These are phyloP conservation scores for Colletotrichum sp. DNA, from an alignment of 2,329 filamentous ascomycete species.

Conservation along the genomic window DNA sequence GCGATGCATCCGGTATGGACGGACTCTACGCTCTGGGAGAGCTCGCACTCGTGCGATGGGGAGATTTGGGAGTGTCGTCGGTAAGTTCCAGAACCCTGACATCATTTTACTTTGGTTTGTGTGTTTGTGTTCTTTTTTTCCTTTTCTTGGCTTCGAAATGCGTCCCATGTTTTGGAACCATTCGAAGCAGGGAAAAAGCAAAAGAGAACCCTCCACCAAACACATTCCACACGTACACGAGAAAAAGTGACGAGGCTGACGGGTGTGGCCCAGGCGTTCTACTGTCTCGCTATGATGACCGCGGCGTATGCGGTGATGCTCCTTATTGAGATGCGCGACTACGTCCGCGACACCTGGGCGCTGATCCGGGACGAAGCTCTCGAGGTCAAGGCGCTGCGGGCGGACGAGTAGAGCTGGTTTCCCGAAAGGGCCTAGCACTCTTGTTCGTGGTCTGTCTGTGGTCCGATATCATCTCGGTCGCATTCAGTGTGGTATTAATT, in stretches of 20 bases:
- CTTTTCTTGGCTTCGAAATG: not conserved
- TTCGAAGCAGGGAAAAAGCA: not conserved
- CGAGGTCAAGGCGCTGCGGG: conserved; percentile 18
- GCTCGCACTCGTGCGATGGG: conserved; percentile 16
- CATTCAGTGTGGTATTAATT: not conserved
- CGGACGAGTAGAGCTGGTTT: conserved; percentile 12
- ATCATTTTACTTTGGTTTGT: not conserved
- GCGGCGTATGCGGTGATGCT: conserved; percentile 19
- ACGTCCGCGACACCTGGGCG: conserved; percentile 19
- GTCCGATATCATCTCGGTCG: not conserved
- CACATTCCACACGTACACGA: not conserved
- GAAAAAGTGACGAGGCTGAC: not conserved
- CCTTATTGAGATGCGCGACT: conserved; percentile 16
- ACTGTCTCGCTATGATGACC: conserved; percentile 21
- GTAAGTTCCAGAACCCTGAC: conserved; percentile 6
- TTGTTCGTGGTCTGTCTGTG: not conserved
- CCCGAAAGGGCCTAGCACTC: not conserved
- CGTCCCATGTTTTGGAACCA: not conserved
- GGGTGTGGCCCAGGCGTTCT: conserved; percentile 13
- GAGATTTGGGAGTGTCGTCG: conserved; percentile 13
- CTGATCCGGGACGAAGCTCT: conserved; percentile 18
- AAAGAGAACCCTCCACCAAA: not conserved
- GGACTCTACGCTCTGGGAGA: conserved; percentile 16
- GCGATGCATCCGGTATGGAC: conserved; percentile 2
- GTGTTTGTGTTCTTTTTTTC: not conserved